Evolutionary conservation across 257 asterid species (phyloP).

Genomic region (Jaltomata sinuosa): DNA sequence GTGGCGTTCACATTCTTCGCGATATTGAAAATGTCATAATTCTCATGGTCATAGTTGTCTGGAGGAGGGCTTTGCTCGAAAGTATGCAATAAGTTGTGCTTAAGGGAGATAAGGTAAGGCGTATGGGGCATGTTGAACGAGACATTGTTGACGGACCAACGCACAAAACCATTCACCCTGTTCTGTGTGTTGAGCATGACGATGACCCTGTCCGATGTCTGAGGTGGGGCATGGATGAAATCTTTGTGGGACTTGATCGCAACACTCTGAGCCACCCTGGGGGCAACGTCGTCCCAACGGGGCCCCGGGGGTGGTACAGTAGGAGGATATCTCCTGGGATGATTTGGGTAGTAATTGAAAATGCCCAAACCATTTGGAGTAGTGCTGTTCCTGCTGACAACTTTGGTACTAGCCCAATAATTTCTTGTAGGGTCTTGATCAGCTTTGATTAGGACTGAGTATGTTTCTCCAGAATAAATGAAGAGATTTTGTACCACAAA

Average conservation of each 20-base stretch:
- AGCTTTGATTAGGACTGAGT: constrained; percentile 63
- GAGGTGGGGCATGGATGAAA: constrained; percentile 54
- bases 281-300: constrained; percentile 37
- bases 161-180: constrained; percentile 23
- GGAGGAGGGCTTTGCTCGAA: constrained; percentile 62
- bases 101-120: constrained; percentile 60
- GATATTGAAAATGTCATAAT: constrained; percentile 31
- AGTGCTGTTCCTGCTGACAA: constrained; percentile 43
- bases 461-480: constrained; percentile 83
- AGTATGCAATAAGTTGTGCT: constrained; percentile 20
- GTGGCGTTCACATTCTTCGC: constrained; percentile 47
- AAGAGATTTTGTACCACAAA: constrained; percentile 62
- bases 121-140: constrained; percentile 64
- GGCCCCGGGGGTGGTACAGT: constrained; percentile 54
- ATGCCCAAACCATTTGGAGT: constrained; percentile 64
- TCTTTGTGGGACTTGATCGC: constrained; percentile 42
- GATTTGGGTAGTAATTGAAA: constrained; percentile 68
- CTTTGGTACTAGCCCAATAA: constrained; percentile 55
- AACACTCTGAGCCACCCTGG: constrained; percentile 41
- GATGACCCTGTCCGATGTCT: constrained; percentile 52
- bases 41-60: constrained; percentile 28
- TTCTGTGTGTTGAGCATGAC: constrained; percentile 90
- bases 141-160: constrained; percentile 79
- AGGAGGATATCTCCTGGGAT: constrained; percentile 45
- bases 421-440: constrained; percentile 66